Evolutionary conservation across 352 stramenopile genomes (phyloP).

Genomic region (Phytophthora melonis): DNA sequence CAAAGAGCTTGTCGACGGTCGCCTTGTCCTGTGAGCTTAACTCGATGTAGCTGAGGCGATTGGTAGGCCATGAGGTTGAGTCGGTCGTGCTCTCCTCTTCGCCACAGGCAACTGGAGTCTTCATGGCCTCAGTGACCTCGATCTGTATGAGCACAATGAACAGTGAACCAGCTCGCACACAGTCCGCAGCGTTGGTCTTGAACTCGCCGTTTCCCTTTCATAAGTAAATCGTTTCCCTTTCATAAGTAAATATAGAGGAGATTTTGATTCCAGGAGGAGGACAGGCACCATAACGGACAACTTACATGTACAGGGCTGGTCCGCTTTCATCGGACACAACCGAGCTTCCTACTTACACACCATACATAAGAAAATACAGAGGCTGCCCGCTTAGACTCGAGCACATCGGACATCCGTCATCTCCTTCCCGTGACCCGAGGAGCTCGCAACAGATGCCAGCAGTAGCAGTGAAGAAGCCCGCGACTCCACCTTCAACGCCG

Average conservation of each 20-base stretch:
- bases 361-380: constrained; percentile 15
- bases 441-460: constrained; percentile 41
- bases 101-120: constrained; percentile 17
- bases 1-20: constrained; percentile 62
- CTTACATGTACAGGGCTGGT: neutral
- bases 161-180: neutral
- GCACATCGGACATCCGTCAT: neutral
- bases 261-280: neutral
- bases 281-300: constrained; percentile 18
- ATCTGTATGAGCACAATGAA: neutral
- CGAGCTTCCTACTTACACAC: constrained; percentile 9
- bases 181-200: neutral
- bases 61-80: constrained; percentile 60
- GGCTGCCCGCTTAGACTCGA: constrained; percentile 6
- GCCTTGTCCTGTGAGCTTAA: constrained; percentile 49
- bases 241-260: constrained; percentile 23
- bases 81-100: constrained; percentile 35
- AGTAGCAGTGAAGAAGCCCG: constrained; percentile 31
- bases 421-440: neutral
- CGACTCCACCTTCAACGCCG: constrained; percentile 11
- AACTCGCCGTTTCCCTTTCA: constrained; percentile 9
- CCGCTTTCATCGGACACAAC: constrained; percentile 19
- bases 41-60: constrained; percentile 73
- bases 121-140: constrained; percentile 17
- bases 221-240: constrained; percentile 19